Evolutionary conservation across 805 yeast genomes (phyloP).

Genomic region (Kodamaea laetipori): DNA sequence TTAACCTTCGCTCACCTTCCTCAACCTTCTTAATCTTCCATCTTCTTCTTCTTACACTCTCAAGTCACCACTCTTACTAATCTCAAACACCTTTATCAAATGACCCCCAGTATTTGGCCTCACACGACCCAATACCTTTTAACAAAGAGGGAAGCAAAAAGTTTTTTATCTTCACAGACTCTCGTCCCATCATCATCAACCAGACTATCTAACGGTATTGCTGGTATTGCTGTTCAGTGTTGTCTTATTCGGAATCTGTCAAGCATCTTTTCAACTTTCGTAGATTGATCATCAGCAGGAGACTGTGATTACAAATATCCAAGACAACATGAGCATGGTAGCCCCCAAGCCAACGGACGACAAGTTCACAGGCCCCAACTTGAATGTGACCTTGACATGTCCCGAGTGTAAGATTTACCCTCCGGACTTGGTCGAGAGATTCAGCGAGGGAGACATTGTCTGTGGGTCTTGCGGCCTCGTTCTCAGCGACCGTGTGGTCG

Average conservation of each 20-base stretch:
- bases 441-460: conserved; percentile 97
- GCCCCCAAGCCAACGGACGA: conserved; percentile 22
- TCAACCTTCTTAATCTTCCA: too few species aligned
- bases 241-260: conserved; percentile 1
- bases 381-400: conserved; percentile 86
- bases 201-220: background rate
- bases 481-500: conserved; percentile 87
- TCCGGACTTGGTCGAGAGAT: conserved; percentile 91
- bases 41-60: too few species aligned
- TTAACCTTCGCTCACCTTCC: too few species aligned
- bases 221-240: conserved; percentile 6
- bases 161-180: conserved; percentile 3
- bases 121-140: background rate
- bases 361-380: conserved; percentile 66
- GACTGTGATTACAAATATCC: conserved; percentile 1
- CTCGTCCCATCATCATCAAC: conserved; percentile 4
- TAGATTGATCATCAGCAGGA: conserved; percentile 1
- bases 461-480: conserved; percentile 97
- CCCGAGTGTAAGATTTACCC: conserved; percentile 97
- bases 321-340: conserved; percentile 9
- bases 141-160: conserved; percentile 1
- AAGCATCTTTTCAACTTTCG: conserved; percentile 1
- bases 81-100: background rate
- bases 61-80: background rate
- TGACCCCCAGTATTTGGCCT: background rate